Base-by-base conservation (phyloP, 1,284 basidiomycete species). In the Singerocomus inundabilis region DNA sequence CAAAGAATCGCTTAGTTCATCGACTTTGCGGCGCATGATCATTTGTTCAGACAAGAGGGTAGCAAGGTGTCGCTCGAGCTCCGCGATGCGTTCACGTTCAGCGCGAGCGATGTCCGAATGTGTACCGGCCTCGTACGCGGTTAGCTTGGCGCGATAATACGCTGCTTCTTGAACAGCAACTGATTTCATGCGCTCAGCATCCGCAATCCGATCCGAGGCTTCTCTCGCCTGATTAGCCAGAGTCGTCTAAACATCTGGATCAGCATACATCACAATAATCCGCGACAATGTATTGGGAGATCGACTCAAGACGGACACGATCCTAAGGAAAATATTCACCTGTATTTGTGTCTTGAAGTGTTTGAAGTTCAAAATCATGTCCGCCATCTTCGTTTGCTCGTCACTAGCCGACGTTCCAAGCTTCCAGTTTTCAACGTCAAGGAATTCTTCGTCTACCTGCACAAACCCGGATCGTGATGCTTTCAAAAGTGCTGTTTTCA, bases 91-190 rank as follows among this genome's bases (percentile, higher is more conserved):
- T 48, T 94, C 89, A 8, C 85, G 82, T 57, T 98, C 95, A 9
- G 97, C 64, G 28, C 86, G 82, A 28, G 77, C 73, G 2, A 84
- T 62, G 36, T 97, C 93, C 6, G 72, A 70, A 6, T 82, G 76
- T 16, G 83, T 82, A 45, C 81, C 79, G 1, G 80, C 73, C 67
- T 99, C 97, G 51, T 93, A 73, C 0, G 96, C 93, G 5, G 85
- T 79, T 11, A 97, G 74, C 72, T 98, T 98, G 42, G 95, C 92
- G 41, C 96, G 92, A 69, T 94, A 98, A 72, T 91, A 99, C 1
- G 95, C 92, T 2, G 96, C 91, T 69, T 99, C 97, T 68, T 99
- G 93, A 6, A 93, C 71, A 1, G 97, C 96, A 43, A 83, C 86
- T 5, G 79, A 71, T 56, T 89, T 88, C 49, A 86, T 73, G 33